phyloP scores from a whole-genome alignment of 2,329 filamentous ascomycete genomes.

The Colletotrichum sp. region DNA sequence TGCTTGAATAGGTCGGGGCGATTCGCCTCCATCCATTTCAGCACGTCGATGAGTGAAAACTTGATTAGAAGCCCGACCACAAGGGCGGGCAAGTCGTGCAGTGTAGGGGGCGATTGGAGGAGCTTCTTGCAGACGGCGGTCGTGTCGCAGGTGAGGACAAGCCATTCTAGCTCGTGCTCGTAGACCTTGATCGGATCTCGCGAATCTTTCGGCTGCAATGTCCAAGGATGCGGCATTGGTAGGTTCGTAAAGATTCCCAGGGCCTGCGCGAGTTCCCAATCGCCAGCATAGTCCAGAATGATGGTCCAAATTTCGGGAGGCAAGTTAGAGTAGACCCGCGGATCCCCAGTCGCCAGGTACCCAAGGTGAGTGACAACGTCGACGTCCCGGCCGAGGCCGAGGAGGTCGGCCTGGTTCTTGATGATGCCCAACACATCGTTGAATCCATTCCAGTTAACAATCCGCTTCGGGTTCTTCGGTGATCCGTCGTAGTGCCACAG shows the following conservation, averaged over 20 bases:
- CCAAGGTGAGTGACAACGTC: conserved; percentile 54
- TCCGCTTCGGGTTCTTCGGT: conserved; percentile 52
- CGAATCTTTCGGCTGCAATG: conserved; percentile 59
- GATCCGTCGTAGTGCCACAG: conserved; percentile 77
- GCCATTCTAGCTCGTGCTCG: conserved; percentile 83
- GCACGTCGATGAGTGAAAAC: conserved; percentile 81
- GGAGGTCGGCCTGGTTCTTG: conserved; percentile 77
- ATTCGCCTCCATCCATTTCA: conserved; percentile 70
- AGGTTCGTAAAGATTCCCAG: conserved; percentile 82
- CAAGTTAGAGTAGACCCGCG: conserved; percentile 52
- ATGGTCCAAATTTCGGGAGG: conserved; percentile 91
- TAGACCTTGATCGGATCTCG: conserved; percentile 72
- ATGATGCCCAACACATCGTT: conserved; percentile 76
- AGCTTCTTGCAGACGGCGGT: conserved; percentile 77
- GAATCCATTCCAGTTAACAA: conserved; percentile 67
- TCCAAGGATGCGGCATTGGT: conserved; percentile 74
- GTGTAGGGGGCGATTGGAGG: conserved; percentile 71
- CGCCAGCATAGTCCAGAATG: conserved; percentile 81
- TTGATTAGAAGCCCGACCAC: conserved; percentile 91
- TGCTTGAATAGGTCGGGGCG: conserved; percentile 68
- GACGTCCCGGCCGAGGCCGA: conserved; percentile 75
- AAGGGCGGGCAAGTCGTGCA: conserved; percentile 75
- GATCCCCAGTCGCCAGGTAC: conserved; percentile 35
- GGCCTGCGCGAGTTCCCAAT: conserved; percentile 89
- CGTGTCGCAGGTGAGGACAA: conserved; percentile 75